Conservation (phyloP, 257 asterid species). For the Lantana camara region DNA sequence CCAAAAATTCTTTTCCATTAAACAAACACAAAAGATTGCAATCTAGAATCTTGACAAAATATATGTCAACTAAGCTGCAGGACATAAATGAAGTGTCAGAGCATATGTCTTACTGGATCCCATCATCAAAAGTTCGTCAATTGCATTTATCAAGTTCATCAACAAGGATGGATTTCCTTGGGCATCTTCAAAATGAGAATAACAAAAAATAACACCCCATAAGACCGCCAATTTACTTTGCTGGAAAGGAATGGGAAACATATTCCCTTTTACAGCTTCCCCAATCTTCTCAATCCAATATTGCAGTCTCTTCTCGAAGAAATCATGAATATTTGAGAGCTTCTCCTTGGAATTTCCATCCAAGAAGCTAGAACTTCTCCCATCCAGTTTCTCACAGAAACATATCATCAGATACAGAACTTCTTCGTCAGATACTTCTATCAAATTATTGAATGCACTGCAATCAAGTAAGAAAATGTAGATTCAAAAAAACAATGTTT, state of each 20-base stretch:
- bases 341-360: conserved; percentile 46
- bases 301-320: conserved; percentile 45
- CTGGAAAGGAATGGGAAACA: conserved; percentile 37
- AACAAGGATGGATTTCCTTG: conserved; percentile 48
- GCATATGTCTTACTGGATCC: conserved; percentile 56
- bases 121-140: conserved; percentile 62
- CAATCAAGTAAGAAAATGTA: conserved; percentile 37
- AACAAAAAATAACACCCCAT: conserved; percentile 83
- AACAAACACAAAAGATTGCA: conserved; percentile 12
- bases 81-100: conserved; percentile 17
- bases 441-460: conserved; percentile 75
- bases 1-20: conserved; percentile 7
- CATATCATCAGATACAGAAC: conserved; percentile 58
- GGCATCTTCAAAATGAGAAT: conserved; percentile 50
- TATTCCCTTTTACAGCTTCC: conserved; percentile 38
- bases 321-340: conserved; percentile 42
- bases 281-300: conserved; percentile 51
- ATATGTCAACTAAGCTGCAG: conserved; percentile 14
- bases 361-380: conserved; percentile 39
- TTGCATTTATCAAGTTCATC: conserved; percentile 65
- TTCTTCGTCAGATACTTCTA: conserved; percentile 59
- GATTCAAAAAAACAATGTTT: background rate
- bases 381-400: conserved; percentile 68
- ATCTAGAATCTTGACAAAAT: conserved; percentile 14
- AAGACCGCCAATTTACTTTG: conserved; percentile 59